A percentile compares a stretch with the other conserved stretches of the same genome.
Conservation (phyloP, 495 filamentous ascomycete genomes). For the Choiromyces venosus region DNA sequence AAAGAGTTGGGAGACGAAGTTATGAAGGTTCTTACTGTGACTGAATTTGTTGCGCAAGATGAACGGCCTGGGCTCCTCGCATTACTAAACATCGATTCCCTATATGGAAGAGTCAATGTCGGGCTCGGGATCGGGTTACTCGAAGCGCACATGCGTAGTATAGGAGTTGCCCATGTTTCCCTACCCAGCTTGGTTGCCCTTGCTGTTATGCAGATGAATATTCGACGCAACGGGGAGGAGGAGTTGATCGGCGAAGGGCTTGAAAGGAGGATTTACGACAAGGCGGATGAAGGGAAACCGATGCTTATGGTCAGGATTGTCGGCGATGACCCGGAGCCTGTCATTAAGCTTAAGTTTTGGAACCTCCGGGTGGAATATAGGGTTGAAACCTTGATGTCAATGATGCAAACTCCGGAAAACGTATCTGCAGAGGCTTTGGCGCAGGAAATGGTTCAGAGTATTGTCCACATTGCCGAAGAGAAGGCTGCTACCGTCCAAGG, state of each 20-base stretch:
- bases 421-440: conserved; percentile 68
- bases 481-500: conserved; percentile 15
- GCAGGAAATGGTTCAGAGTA: conserved; percentile 68
- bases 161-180: conserved; percentile 77
- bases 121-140: conserved; percentile 62
- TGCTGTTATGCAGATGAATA: conserved; percentile 56
- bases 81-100: conserved; percentile 58
- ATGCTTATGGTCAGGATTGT: conserved; percentile 78
- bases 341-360: conserved; percentile 77
- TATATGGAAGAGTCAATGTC: conserved; percentile 56
- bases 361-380: conserved; percentile 79
- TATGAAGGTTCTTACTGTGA: conserved; percentile 71
- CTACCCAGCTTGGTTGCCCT: conserved; percentile 74
- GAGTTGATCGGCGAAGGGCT: conserved; percentile 58
- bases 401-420: conserved; percentile 63
- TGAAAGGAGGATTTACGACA: conserved; percentile 43
- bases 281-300: conserved; percentile 45
- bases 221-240: conserved; percentile 62
- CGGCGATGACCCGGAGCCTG: conserved; percentile 87
- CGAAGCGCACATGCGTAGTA: conserved; percentile 51
- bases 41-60: conserved; percentile 94
- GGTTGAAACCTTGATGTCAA: conserved; percentile 70
- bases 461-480: conserved; percentile 67
- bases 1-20: conserved; percentile 70
- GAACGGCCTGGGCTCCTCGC: conserved; percentile 86